Evolutionary conservation across 441 rosid species (phyloP).

Genomic region (Erodium texanum): DNA sequence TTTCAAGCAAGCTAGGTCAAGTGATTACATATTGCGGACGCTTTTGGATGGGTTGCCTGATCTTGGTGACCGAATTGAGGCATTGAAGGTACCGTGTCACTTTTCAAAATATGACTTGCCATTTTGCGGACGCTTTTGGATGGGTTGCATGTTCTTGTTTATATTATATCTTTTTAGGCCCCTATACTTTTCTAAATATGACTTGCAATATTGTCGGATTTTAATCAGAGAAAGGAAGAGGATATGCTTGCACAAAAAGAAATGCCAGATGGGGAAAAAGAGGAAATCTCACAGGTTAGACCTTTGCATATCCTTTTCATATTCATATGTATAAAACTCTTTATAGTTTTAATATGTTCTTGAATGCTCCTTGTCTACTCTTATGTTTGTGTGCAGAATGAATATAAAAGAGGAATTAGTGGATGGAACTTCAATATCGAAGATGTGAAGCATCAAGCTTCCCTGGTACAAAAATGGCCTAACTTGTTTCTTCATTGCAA

Average conservation of each 20-base stretch:
- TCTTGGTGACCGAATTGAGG: slow-evolving; percentile 80
- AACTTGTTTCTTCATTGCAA: slow-evolving; percentile 6
- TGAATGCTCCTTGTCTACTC: slow-evolving; percentile 17
- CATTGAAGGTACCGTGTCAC: slow-evolving; percentile 52
- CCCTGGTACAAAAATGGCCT: slow-evolving; percentile 48
- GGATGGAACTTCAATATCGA: slow-evolving; percentile 96
- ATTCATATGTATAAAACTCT: not conserved
- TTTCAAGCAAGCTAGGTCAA: slow-evolving; percentile 93
- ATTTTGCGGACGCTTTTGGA: not conserved
- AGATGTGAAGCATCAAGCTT: slow-evolving; percentile 93
- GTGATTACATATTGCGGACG: slow-evolving; percentile 60
- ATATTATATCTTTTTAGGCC: slow-evolving; percentile 1
- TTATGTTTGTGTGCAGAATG: slow-evolving; percentile 53
- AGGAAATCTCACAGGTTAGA: slow-evolving; percentile 85
- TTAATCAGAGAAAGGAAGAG: slow-evolving; percentile 64
- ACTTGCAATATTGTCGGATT: slow-evolving; percentile 13
- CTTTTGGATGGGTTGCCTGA: slow-evolving; percentile 85
- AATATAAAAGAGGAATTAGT: slow-evolving; percentile 91
- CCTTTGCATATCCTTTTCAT: not conserved
- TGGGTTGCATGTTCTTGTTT: not conserved
- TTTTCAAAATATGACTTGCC: slow-evolving; percentile 6
- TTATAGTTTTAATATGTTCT: not conserved
- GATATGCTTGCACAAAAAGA: slow-evolving; percentile 98
- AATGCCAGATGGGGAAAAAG: slow-evolving; percentile 94
- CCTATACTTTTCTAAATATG: too few species aligned